Evolutionary conservation across 2,329 filamentous ascomycete genomes (phyloP).

Genomic region (Domatiomyces catenatus): DNA sequence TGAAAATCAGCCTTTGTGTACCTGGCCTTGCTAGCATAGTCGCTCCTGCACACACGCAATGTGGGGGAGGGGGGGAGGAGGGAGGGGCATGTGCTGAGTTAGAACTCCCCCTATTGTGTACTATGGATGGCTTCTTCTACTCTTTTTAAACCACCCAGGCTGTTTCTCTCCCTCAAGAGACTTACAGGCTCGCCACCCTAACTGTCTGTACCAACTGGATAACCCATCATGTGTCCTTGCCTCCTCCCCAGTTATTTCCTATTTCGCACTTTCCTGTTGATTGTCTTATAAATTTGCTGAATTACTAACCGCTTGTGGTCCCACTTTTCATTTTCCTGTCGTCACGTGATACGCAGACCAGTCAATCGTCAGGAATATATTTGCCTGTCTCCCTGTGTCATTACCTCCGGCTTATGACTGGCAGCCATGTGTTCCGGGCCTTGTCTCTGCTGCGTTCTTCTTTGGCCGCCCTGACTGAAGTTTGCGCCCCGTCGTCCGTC

Average conservation of each 20-base stretch:
- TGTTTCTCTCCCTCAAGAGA: background rate
- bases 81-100: background rate
- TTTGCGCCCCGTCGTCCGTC: background rate
- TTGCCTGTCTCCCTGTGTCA: background rate
- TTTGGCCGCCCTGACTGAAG: slow-evolving; percentile 9
- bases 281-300: background rate
- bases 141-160: background rate
- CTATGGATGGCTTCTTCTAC: background rate
- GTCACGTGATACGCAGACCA: background rate
- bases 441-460: slow-evolving; percentile 14
- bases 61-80: background rate
- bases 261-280: background rate
- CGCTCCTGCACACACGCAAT: background rate
- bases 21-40: background rate
- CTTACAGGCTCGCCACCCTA: background rate
- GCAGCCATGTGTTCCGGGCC: slow-evolving; percentile 13
- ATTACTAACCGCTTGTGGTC: background rate
- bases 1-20: background rate
- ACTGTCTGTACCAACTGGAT: background rate
- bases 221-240: background rate
- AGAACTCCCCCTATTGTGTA: too few relatives aligned
- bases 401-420: slow-evolving; percentile 8
- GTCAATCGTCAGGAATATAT: background rate
- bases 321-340: background rate
- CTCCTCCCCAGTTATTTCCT: background rate